Evolutionary conservation across 768 basidiomycete species (phyloP).

Genomic region (Auricularia auricula-judae): DNA sequence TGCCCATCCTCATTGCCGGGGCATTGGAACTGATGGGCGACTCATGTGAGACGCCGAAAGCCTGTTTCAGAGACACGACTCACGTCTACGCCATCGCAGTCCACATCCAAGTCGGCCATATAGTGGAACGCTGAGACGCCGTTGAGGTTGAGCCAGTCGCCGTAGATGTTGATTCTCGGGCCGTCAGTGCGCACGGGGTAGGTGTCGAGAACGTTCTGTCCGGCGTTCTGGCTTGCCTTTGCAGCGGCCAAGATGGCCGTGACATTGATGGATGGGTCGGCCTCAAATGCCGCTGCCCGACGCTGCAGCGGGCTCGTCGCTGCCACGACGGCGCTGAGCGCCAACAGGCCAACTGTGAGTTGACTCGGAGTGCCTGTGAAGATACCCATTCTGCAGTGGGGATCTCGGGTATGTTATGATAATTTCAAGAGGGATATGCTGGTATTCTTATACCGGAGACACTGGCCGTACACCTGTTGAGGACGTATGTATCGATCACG

Average conservation of each 20-base stretch:
- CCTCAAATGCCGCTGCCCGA: not conserved
- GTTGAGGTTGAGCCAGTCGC: not conserved
- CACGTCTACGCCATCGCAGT: not conserved
- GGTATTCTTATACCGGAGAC: no score
- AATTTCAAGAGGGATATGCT: no score
- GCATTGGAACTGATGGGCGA: not conserved
- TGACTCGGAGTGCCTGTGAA: no score
- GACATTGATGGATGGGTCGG: not conserved
- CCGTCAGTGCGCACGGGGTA: not conserved
- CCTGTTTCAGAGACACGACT: not conserved
- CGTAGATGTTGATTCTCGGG: not conserved
- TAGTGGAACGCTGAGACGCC: not conserved
- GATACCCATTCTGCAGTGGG: no score
- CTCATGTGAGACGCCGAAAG: not conserved
- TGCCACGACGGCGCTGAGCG: not conserved
- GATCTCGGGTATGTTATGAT: no score
- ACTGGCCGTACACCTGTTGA: no score
- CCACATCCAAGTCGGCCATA: not conserved
- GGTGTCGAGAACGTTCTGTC: not conserved
- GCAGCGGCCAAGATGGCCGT: not conserved
- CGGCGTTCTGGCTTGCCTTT: not conserved
- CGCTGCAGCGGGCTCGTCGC: not conserved
- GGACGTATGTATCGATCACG: no score
- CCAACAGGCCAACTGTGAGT: no score
- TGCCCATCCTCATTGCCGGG: not conserved